Base-by-base conservation (phyloP, 805 yeast genomes). In the Saccharomycopsis fibuligera region DNA sequence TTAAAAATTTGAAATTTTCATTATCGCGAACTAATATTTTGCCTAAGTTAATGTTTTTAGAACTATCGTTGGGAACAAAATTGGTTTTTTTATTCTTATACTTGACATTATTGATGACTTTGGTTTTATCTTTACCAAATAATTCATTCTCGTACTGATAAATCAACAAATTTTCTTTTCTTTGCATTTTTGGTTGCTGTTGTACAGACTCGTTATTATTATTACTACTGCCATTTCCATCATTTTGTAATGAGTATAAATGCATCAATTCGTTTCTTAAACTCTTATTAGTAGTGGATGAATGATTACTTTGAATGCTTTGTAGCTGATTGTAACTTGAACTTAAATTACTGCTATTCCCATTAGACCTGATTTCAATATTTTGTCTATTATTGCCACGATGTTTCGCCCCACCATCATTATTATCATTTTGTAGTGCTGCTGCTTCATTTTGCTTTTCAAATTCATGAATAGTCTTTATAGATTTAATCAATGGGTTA, bases 181-280 rank as follows among this genome's bases (percentile, higher is more conserved):
- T 14, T 22, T 38, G 30, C 16, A 35, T 25, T 23, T 40, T 48
- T 12, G 22, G 35, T 14, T 9, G 24, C 24, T 10, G 16, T 10
- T 8, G n/a, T n/a, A n/a, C n/a, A 8, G 40, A 23, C 19, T 39
- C n/a, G 29, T 22, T 25, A 35, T 39, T 43, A 16, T 27, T 17
- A 5, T 22, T 37, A 25, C 29, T 31, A 22, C 33, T 36, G 14
- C 31, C 21, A 23, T 24, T 43, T 10, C 14, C 30, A 39, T 38
- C 43, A 17, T 48, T 33, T 36, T 33, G 50, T n/a, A 47, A 35
- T 14, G 45, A 35, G 19, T 51, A 51, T 31, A 51, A 45, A 30
- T 51, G 51, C 48, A 43, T 38, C 16, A 51, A 27, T 21, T 51
- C 54, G 41, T 51, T 47, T 27, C 49, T 35, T 17, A 51, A 48